Evolutionary conservation across 2,329 filamentous ascomycete genomes (phyloP).

Genomic region (Phoma sp.): DNA sequence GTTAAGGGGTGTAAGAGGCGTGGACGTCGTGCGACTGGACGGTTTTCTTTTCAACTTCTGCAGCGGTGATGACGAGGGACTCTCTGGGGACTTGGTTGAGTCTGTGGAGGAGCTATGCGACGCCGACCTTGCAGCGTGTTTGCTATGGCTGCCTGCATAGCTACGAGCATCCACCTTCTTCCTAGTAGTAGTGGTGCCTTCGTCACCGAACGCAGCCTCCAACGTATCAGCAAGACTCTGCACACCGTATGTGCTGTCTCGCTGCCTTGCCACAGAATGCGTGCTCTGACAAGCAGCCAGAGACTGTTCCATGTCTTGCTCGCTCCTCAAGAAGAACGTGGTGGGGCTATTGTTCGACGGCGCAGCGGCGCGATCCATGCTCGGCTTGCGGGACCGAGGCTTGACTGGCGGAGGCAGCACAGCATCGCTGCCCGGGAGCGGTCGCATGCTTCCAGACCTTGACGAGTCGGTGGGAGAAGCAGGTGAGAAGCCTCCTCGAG

Average conservation of each 20-base stretch:
- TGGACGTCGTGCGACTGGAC: conserved; percentile 30
- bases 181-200: conserved; percentile 26
- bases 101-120: conserved; percentile 31
- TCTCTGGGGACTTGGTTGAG: conserved; percentile 28
- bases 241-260: conserved; percentile 62
- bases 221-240: conserved; percentile 63
- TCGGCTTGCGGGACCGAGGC: conserved; percentile 48
- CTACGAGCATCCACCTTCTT: conserved; percentile 34
- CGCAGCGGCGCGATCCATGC: conserved; percentile 40
- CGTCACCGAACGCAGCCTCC: conserved; percentile 49
- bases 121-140: conserved; percentile 21
- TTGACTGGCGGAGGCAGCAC: conserved; percentile 37
- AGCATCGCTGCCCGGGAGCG: conserved; percentile 44
- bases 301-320: conserved; percentile 55
- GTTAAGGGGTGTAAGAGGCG: conserved; percentile 35
- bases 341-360: conserved; percentile 54
- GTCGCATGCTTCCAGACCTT: conserved; percentile 36
- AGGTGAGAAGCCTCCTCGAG: not conserved
- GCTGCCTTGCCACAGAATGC: conserved; percentile 20
- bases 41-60: conserved; percentile 31
- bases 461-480: conserved; percentile 1
- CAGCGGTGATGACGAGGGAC: conserved; percentile 25
- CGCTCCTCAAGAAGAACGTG: conserved; percentile 66
- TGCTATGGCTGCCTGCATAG: conserved; percentile 39
- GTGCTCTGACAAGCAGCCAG: conserved; percentile 33